Evolutionary conservation across 106 monocot species (phyloP).

Genomic region (Vanilla planifolia): DNA sequence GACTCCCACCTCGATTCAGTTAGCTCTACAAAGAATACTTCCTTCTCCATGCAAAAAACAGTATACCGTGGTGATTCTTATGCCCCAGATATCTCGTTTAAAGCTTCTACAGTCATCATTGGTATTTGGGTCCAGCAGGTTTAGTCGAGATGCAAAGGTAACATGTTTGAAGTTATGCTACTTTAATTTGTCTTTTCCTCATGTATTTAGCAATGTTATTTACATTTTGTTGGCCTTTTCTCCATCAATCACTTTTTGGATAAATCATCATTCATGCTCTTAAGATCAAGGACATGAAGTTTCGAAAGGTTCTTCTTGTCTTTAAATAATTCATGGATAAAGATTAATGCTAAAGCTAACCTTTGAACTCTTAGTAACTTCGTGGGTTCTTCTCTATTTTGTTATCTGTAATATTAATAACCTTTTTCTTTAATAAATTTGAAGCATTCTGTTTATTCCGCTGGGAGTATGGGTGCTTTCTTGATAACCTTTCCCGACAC

Average conservation of each 20-base stretch:
- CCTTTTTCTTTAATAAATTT: no score
- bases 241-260: no score
- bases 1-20: conserved; percentile 40
- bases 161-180: conserved; percentile 4
- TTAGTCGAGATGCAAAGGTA: conserved; percentile 77
- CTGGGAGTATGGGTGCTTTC: no score
- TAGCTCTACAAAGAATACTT: conserved; percentile 72
- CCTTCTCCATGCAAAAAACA: conserved; percentile 82
- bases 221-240: no score
- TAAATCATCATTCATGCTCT: neutral
- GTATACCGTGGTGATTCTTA: conserved; percentile 82
- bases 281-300: neutral
- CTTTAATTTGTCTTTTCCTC: neutral
- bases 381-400: no score
- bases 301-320: neutral
- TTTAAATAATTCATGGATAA: neutral
- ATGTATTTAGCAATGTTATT: neutral
- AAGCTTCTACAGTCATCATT: conserved; percentile 41
- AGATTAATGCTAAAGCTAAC: no score
- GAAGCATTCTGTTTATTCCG: no score
- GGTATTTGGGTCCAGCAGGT: conserved; percentile 14
- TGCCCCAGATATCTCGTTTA: conserved; percentile 65
- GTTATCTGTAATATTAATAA: no score
- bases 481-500: neutral
- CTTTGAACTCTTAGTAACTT: no score